Evolutionary conservation across 2,329 filamentous ascomycete species (phyloP).

Genomic region (Pestalotiopsis sp.): DNA sequence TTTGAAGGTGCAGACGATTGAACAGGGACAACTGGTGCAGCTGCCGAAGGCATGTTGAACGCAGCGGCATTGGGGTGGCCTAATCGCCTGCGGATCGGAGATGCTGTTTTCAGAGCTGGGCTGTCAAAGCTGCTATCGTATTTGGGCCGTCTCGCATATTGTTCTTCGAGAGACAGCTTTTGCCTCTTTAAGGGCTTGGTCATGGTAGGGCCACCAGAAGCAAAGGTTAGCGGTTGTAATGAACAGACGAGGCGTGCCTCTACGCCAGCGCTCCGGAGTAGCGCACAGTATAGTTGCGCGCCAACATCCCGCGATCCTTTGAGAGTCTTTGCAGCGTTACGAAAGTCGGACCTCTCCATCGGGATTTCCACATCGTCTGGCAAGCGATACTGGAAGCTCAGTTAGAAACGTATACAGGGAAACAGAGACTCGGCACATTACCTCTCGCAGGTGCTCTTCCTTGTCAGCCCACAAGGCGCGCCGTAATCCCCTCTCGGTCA

Average conservation of each 20-base stretch:
- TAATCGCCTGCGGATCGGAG: constrained; percentile 43
- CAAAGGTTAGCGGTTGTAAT: constrained; percentile 77
- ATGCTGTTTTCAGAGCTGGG: constrained; percentile 23
- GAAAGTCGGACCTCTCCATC: constrained; percentile 72
- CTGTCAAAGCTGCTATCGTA: constrained; percentile 33
- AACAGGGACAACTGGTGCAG: constrained; percentile 33
- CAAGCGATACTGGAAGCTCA: constrained; percentile 47
- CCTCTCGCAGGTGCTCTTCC: constrained; percentile 58
- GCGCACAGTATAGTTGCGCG: constrained; percentile 85
- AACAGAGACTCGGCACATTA: constrained; percentile 32
- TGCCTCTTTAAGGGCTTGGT: constrained; percentile 39
- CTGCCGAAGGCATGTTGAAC: constrained; percentile 47
- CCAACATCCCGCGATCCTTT: constrained; percentile 87
- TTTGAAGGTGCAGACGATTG: constrained; percentile 35
- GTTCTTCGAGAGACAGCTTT: constrained; percentile 30
- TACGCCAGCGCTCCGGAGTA: constrained; percentile 81
- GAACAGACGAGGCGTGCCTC: constrained; percentile 86
- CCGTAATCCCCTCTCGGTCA: constrained; percentile 70
- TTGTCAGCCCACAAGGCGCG: constrained; percentile 76
- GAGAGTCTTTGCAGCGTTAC: constrained; percentile 64
- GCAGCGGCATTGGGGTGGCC: constrained; percentile 56
- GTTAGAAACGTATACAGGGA: not conserved
- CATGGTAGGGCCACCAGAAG: constrained; percentile 50
- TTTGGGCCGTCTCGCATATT: constrained; percentile 39
- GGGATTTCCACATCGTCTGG: constrained; percentile 66